Evolutionary conservation across 495 filamentous ascomycete genomes (phyloP), one percentile per base, ranked within the genome.

Genomic region (Lepraria neglecta): DNA sequence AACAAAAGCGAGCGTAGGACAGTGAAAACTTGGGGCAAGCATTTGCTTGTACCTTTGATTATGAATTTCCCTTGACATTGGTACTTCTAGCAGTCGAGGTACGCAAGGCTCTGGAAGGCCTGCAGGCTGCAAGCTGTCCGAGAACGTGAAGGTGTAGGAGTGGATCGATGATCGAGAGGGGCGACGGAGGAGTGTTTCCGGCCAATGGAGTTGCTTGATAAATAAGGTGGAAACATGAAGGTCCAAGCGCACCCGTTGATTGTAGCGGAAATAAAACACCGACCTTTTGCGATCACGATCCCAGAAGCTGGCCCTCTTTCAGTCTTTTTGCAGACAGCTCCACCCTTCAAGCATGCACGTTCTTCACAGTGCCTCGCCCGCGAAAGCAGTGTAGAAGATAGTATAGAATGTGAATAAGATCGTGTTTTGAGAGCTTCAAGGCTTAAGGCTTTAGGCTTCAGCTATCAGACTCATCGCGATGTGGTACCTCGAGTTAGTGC

Each of bases 391-490:
- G 35, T 38, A 38, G 35, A 38, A 38, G 35, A 38, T 6, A 6
- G 35, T 38, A 10, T 38, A 38, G 35, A 38, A 38, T 38, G 35
- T 10, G 35, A 10, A 38, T 38, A 11, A 6, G 35, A 12, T 10
- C 35, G 9, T 38, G 35, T 38, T 38, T 7, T 38, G 35, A 38
- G 51, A 14, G 14, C 6, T 33, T 38, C 35, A 52, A 52, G 48
- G 28, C 19, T 6, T 17, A 15, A 17, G 33, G 30, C 19, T 3
- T 17, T 11, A 54, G 35, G 51, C 51, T 35, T 33, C 30, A 54
- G 51, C 51, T 54, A 28, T 54, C 51, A 54, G 19, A 53, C 50
- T 5, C 35, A 53, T 54, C 51, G 19, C 30, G 51, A 38, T 54
- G 21, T 28, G 51, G 51, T 54, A 54, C 30, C 30, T 38, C 51